Percentiles rank a stretch among this genome's conserved stretches.
phyloP scores from a whole-genome alignment of 2,329 filamentous ascomycete genomes.

The Colletotrichum sp. region DNA sequence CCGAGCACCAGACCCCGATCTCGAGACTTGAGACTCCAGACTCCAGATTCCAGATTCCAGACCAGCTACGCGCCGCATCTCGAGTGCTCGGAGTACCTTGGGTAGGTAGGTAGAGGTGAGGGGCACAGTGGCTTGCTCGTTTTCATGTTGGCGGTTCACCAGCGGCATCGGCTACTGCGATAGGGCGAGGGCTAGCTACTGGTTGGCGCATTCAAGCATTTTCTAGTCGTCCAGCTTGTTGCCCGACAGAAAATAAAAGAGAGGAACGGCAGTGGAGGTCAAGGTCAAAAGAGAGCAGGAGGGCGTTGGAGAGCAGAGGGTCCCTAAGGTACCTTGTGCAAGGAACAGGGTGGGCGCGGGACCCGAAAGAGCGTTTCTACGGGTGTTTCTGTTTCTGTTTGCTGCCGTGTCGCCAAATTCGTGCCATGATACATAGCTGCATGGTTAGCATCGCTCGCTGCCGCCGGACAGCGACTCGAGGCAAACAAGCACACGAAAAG shows the following conservation, averaged over 20 bases:
- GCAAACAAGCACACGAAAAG: neutral
- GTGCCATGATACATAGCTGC: neutral
- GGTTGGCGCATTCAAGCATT: slow-evolving; percentile 5
- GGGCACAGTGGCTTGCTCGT: neutral
- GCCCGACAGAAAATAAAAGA: neutral
- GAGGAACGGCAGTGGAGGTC: neutral
- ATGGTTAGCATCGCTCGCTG: neutral
- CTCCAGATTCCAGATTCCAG: neutral
- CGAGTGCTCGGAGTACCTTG: neutral
- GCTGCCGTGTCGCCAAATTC: neutral
- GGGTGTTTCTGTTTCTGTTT: neutral
- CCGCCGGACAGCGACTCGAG: neutral
- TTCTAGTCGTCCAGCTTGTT: neutral
- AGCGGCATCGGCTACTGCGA: neutral
- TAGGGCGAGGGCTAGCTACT: neutral
- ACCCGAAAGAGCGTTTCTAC: slow-evolving; percentile 1
- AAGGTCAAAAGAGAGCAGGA: neutral
- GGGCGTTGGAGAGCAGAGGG: neutral
- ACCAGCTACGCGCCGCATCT: neutral
- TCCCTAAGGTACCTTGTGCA: neutral
- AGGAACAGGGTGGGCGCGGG: neutral
- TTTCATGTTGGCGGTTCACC: neutral
- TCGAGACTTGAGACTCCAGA: neutral
- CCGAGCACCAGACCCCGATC: neutral
- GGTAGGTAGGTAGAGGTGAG: neutral